phyloP scores from a whole-genome alignment of 2,329 filamentous ascomycete genomes.

The Hypoxylon sp. region DNA sequence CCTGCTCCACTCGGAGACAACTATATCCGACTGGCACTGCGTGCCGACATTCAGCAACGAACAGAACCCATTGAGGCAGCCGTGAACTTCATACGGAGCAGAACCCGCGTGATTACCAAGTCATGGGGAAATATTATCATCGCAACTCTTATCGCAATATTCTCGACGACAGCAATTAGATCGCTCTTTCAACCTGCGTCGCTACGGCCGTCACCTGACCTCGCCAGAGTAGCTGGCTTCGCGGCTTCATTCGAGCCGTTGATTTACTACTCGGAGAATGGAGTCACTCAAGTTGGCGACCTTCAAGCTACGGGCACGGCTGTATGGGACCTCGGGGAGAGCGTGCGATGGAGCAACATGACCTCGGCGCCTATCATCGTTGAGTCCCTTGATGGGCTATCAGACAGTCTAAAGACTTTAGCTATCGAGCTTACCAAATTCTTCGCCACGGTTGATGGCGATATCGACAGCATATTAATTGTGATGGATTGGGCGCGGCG shows the following conservation, averaged over 20 bases:
- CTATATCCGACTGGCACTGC: slow-evolving; percentile 87
- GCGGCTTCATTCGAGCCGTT: slow-evolving; percentile 94
- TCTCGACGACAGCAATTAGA: slow-evolving; percentile 76
- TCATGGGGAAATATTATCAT: slow-evolving; percentile 78
- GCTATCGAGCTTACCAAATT: slow-evolving; percentile 91
- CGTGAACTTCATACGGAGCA: slow-evolving; percentile 73
- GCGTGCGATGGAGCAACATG: slow-evolving; percentile 90
- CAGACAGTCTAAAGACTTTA: slow-evolving; percentile 86
- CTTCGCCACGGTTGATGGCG: slow-evolving; percentile 92
- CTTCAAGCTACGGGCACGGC: slow-evolving; percentile 92
- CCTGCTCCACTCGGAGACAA: slow-evolving; percentile 62
- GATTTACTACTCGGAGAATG: slow-evolving; percentile 94
- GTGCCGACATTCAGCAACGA: slow-evolving; percentile 89
- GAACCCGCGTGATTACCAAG: slow-evolving; percentile 73
- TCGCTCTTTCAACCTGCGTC: slow-evolving; percentile 78
- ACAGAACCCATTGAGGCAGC: slow-evolving; percentile 86
- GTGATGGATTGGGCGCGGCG: slow-evolving; percentile 97
- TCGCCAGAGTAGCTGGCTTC: slow-evolving; percentile 91
- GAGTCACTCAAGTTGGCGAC: slow-evolving; percentile 86
- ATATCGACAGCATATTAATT: slow-evolving; percentile 91
- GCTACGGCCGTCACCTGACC: slow-evolving; percentile 80
- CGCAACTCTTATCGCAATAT: slow-evolving; percentile 72
- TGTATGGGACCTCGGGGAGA: slow-evolving; percentile 95
- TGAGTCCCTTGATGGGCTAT: slow-evolving; percentile 85
- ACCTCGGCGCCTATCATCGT: slow-evolving; percentile 90